phyloP scores from a whole-genome alignment of 1,284 basidiomycete genomes.

The Coniophora puteana region DNA sequence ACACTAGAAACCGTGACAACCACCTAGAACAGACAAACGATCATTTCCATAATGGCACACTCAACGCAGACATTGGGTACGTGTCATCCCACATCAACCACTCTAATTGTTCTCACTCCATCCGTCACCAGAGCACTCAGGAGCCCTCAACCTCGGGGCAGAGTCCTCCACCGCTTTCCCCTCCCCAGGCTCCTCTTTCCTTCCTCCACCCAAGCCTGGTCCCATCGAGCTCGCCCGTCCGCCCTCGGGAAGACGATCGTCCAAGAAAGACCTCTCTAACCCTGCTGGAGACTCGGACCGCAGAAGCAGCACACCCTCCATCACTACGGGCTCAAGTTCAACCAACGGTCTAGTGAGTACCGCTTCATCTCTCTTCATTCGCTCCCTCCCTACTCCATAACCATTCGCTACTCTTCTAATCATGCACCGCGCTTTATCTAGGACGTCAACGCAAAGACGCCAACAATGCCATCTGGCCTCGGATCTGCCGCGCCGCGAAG shows the following conservation, averaged over 20 bases:
- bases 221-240: conserved; percentile 63
- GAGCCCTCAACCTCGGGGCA: conserved; percentile 14
- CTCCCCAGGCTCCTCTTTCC: conserved; percentile 61
- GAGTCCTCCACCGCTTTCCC: conserved; percentile 54
- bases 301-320: conserved; percentile 1
- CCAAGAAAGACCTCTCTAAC: conserved; percentile 17
- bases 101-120: no score
- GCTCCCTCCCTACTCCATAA: conserved; percentile 22
- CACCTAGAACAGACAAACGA: background rate
- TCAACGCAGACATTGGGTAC: conserved; percentile 7
- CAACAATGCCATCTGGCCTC: background rate
- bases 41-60: conserved; percentile 4
- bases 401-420: conserved; percentile 27
- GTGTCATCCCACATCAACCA: background rate
- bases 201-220: conserved; percentile 59
- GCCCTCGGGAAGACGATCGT: conserved; percentile 30
- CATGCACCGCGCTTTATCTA: conserved; percentile 22
- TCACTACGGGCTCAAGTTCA: conserved; percentile 5
- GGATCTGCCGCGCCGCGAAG: background rate
- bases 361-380: conserved; percentile 18
- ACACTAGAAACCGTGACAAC: conserved; percentile 2
- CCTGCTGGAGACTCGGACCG: background rate
- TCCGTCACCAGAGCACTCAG: conserved; percentile 7
- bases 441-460: conserved; percentile 14
- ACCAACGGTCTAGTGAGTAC: conserved; percentile 25